A percentile compares a stretch with the other conserved stretches of the same genome.
These are phyloP conservation scores for Colletotrichum higginsianum DNA, from an alignment of 2,329 filamentous ascomycete species.

Conservation along the genomic window DNA sequence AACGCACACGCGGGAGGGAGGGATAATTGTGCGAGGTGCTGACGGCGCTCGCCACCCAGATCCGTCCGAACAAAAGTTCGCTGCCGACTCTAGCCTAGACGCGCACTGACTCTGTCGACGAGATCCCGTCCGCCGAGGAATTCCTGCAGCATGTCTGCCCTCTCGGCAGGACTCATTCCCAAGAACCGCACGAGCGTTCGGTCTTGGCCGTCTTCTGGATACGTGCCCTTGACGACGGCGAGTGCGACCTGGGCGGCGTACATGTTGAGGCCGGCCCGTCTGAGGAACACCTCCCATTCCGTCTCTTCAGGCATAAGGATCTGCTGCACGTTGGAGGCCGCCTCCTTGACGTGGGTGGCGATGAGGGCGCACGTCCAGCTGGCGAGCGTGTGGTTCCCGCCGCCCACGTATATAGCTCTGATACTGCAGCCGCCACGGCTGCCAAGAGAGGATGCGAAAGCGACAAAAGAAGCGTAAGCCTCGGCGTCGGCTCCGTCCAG, in stretches of 20 bases:
- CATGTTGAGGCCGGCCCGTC: conserved; percentile 55
- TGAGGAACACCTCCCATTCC: conserved; percentile 56
- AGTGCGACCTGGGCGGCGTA: conserved; percentile 54
- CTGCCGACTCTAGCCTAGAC: conserved; percentile 26
- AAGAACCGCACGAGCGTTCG: conserved; percentile 52
- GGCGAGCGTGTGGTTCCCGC: conserved; percentile 64
- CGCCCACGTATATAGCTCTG: conserved; percentile 63
- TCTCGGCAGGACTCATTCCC: conserved; percentile 48
- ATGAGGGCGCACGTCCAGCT: conserved; percentile 70
- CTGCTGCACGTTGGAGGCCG: conserved; percentile 47
- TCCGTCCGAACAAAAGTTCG: conserved; percentile 26
- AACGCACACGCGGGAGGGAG: not conserved
- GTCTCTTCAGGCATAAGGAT: conserved; percentile 58
- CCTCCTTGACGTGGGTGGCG: conserved; percentile 57
- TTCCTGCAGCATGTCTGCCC: conserved; percentile 45
- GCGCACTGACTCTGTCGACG: conserved; percentile 28
- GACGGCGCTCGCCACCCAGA: conserved; percentile 7
- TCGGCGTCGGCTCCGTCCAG: conserved; percentile 58
- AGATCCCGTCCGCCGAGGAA: conserved; percentile 46
- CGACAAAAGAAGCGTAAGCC: conserved; percentile 65
- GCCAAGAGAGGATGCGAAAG: conserved; percentile 61
- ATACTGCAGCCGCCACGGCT: conserved; percentile 48
- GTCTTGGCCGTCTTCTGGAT: conserved; percentile 37
- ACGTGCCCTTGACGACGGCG: conserved; percentile 46
- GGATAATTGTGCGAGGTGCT: not conserved